Evolutionary conservation across 2,329 filamentous ascomycete genomes (phyloP).

Genomic region (Fusarium sp.): DNA sequence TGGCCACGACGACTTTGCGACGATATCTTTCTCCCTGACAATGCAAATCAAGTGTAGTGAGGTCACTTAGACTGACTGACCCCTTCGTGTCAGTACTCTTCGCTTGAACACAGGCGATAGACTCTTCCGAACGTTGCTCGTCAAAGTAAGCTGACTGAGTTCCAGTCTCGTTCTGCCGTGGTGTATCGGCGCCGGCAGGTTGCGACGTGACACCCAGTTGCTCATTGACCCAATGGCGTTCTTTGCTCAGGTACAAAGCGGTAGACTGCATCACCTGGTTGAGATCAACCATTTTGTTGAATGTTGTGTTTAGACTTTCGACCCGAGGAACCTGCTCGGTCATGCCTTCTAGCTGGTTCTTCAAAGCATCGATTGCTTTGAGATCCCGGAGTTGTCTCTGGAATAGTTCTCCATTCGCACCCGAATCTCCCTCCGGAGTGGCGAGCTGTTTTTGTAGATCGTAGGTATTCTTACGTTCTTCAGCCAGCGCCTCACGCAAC

Average conservation of each 20-base stretch:
- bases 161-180: not conserved
- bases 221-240: conserved; percentile 47
- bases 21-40: conserved; percentile 18
- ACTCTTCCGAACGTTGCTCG: not conserved
- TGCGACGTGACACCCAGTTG: conserved; percentile 30
- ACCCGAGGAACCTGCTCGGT: conserved; percentile 41
- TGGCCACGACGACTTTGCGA: conserved; percentile 51
- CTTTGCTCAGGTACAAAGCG: conserved; percentile 44
- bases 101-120: not conserved
- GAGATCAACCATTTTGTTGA: conserved; percentile 46
- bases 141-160: not conserved
- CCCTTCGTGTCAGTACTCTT: not conserved
- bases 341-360: conserved; percentile 42
- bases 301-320: conserved; percentile 39
- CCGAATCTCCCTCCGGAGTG: conserved; percentile 38
- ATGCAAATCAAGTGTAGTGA: not conserved
- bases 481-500: conserved; percentile 11
- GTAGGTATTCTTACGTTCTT: conserved; percentile 21
- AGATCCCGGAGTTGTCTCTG: conserved; percentile 47
- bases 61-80: not conserved
- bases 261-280: conserved; percentile 47
- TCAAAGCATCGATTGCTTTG: conserved; percentile 42
- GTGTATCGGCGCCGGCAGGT: not conserved
- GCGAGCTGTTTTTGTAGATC: conserved; percentile 37
- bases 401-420: conserved; percentile 34